Conservation (phyloP, 495 filamentous ascomycete genomes). For the Penicillium goetzii region DNA sequence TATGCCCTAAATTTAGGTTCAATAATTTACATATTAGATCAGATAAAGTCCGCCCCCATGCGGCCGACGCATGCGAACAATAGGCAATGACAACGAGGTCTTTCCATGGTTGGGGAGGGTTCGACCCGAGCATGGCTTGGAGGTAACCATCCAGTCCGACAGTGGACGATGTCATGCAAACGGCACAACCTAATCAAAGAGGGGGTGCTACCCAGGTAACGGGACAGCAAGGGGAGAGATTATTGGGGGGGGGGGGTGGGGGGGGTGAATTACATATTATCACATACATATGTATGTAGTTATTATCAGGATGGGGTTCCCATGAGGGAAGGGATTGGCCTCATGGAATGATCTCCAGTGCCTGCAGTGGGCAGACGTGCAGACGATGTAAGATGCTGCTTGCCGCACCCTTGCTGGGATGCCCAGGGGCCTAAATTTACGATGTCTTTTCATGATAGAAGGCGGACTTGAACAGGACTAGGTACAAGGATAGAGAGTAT, state of each 20-base stretch:
- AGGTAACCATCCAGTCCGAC: slow-evolving; percentile 9
- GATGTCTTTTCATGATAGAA: neutral
- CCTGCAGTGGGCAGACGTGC: slow-evolving; percentile 15
- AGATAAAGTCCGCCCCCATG: slow-evolving; percentile 23
- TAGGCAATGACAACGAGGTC: slow-evolving; percentile 11
- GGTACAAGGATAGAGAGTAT: neutral
- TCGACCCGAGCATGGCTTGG: slow-evolving; percentile 2
- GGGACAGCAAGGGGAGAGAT: neutral
- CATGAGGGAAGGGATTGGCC: slow-evolving; percentile 6
- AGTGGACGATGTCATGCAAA: slow-evolving; percentile 34
- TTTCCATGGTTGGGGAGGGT: slow-evolving; percentile 26
- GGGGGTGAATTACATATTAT: neutral
- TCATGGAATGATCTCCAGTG: slow-evolving; percentile 26
- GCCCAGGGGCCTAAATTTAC: slow-evolving; percentile 8
- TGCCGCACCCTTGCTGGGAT: slow-evolving; percentile 28
- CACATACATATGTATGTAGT: neutral
- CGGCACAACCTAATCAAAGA: slow-evolving; percentile 2
- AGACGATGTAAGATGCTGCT: slow-evolving; percentile 21
- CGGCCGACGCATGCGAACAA: slow-evolving; percentile 24
- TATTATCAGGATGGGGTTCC: slow-evolving; percentile 3
- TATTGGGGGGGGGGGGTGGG: neutral
- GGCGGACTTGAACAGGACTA: neutral
- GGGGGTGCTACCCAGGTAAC: neutral
- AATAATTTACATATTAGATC: neutral
- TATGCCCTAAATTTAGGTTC: neutral